A percentile compares a stretch with the other conserved stretches of the same genome.
Conservation (phyloP, 1,284 basidiomycete species). For the Malassezia psittaci region DNA sequence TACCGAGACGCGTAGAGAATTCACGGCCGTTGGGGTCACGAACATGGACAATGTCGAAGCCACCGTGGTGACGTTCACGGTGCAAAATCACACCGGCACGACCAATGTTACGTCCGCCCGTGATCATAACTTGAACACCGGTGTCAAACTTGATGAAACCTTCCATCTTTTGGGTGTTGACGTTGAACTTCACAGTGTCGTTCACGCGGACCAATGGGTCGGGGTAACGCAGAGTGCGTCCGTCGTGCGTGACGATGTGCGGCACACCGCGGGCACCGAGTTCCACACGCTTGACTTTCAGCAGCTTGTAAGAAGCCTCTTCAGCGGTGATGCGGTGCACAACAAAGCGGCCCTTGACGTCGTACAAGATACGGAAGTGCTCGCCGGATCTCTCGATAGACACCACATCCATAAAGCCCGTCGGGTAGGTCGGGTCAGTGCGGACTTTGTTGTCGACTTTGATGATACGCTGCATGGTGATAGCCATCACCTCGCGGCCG, state of each 20-base stretch:
- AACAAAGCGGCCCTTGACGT: conserved; percentile 95
- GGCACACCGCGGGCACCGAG: conserved; percentile 90
- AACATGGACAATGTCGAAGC: conserved; percentile 78
- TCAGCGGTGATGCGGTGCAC: conserved; percentile 99
- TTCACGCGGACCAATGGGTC: conserved; percentile 92
- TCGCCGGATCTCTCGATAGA: conserved; percentile 97
- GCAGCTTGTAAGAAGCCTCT: conserved; percentile 95
- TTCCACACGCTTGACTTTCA: conserved; percentile 86
- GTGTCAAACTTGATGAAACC: conserved; percentile 94
- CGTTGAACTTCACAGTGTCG: conserved; percentile 95
- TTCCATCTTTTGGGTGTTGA: conserved; percentile 85
- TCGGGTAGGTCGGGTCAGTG: conserved; percentile 91
- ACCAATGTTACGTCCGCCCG: conserved; percentile 99
- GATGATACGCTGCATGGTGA: conserved; percentile 91
- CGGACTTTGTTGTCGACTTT: conserved; percentile 98
- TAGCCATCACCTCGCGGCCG: conserved; percentile 86
- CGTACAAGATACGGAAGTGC: conserved; percentile 98
- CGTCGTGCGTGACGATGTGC: conserved; percentile 95
- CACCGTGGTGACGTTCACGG: conserved; percentile 92
- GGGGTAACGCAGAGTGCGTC: conserved; percentile 98
- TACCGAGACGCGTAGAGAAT: conserved; percentile 62
- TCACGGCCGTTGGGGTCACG: conserved; percentile 90
- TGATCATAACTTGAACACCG: conserved; percentile 94
- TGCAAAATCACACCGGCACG: conserved; percentile 90
- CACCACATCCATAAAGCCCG: conserved; percentile 96